phyloP scores from a whole-genome alignment of 2,329 filamentous ascomycete species.

The Neodidymelliopsis sp. region DNA sequence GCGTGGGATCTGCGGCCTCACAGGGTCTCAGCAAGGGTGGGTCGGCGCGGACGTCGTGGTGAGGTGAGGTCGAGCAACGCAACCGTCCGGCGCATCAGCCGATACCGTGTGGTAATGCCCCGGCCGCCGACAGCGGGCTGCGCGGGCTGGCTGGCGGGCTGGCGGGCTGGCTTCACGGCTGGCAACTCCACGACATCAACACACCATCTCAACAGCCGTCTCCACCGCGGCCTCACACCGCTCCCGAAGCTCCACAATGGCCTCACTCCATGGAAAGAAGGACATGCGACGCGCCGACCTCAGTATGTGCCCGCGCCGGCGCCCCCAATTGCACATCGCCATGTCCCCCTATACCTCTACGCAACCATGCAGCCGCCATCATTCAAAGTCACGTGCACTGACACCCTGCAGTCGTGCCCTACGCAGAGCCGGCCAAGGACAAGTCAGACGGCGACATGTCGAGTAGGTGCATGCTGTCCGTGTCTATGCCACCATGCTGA shows the following conservation, averaged over 20 bases:
- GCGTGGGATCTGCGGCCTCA: constrained; percentile 18
- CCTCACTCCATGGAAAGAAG: constrained; percentile 64
- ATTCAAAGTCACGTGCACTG: constrained; percentile 39
- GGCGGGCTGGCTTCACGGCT: too few relatives aligned
- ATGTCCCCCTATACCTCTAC: constrained; percentile 14
- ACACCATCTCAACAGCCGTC: constrained; percentile 25
- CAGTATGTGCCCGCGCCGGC: constrained; percentile 59
- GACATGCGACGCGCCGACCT: constrained; percentile 79
- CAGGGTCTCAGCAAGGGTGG: constrained; percentile 13
- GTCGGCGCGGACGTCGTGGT: constrained; percentile 18
- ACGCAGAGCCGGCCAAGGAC: constrained; percentile 75
- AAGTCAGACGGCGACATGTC: constrained; percentile 72
- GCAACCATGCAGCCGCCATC: constrained; percentile 13
- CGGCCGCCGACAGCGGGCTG: too few relatives aligned
- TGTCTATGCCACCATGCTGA: constrained; percentile 11
- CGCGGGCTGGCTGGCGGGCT: too few relatives aligned
- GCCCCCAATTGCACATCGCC: constrained; percentile 6
- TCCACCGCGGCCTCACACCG: constrained; percentile 24
- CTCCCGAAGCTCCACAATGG: constrained; percentile 58
- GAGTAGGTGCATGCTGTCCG: constrained; percentile 57
- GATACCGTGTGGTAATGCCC: too few relatives aligned
- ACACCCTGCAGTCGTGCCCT: constrained; percentile 76
- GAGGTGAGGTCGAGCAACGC: too few relatives aligned
- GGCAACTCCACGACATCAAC: constrained; percentile 14
- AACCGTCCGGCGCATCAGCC: too few relatives aligned